These are phyloP conservation scores for Podospora australis DNA, from an alignment of 495 filamentous ascomycete species.

Conservation along the genomic window DNA sequence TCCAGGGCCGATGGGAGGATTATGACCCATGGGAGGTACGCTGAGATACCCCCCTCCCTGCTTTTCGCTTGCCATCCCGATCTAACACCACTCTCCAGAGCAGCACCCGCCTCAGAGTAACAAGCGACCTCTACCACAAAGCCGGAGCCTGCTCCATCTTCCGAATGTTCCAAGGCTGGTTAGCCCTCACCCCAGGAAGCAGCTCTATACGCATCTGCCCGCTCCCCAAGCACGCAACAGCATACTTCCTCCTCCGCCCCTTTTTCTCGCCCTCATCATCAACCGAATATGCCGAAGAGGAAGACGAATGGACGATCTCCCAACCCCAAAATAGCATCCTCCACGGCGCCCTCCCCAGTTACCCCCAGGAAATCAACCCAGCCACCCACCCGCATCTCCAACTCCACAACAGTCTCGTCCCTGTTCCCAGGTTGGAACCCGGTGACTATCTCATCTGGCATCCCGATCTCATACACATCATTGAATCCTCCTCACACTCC, in stretches of 20 bases:
- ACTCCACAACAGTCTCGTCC: constrained; percentile 62
- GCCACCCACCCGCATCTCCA: constrained; percentile 70
- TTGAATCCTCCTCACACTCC: constrained; percentile 3
- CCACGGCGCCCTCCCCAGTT: constrained; percentile 70
- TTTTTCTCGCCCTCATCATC: constrained; percentile 58
- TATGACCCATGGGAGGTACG: constrained; percentile 71
- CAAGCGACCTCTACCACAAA: constrained; percentile 75
- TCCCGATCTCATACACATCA: constrained; percentile 50
- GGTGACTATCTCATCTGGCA: constrained; percentile 92
- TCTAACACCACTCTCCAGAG: constrained; percentile 25
- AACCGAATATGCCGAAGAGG: constrained; percentile 20
- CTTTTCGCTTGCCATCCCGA: background rate
- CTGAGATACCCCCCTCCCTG: background rate
- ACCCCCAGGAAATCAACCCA: constrained; percentile 65
- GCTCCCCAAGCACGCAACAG: constrained; percentile 65
- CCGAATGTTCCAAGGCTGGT: constrained; percentile 82
- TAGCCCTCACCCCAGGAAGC: constrained; percentile 64
- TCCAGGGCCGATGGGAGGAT: constrained; percentile 69
- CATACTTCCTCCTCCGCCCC: constrained; percentile 77
- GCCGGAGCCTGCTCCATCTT: constrained; percentile 78
- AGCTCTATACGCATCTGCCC: constrained; percentile 68
- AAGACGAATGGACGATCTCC: constrained; percentile 34
- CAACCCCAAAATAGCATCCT: constrained; percentile 47
- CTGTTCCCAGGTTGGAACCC: constrained; percentile 64
- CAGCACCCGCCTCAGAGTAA: constrained; percentile 58